Evolutionary conservation across 768 basidiomycete genomes (phyloP).

Genomic region (Floccularia luteovirens): DNA sequence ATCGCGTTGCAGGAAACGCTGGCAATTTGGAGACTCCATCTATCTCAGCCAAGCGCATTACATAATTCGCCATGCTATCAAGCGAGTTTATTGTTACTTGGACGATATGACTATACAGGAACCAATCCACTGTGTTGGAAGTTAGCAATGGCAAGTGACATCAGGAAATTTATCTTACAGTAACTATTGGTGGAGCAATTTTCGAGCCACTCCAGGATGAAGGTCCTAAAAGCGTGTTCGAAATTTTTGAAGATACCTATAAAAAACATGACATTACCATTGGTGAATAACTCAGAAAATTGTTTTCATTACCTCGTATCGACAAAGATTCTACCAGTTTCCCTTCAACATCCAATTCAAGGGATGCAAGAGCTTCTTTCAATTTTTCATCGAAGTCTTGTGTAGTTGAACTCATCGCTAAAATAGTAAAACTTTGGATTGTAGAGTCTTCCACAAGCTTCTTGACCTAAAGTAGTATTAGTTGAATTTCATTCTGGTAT

Average conservation of each 20-base stretch:
- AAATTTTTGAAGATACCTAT: constrained; percentile 34
- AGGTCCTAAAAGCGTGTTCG: constrained; percentile 26
- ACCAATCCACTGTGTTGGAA: constrained; percentile 46
- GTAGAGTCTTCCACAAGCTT: constrained; percentile 36
- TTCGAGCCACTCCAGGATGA: constrained; percentile 39
- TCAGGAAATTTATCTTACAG: constrained; percentile 28
- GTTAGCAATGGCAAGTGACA: constrained; percentile 2
- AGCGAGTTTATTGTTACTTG: constrained; percentile 31
- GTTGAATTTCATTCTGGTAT: constrained; percentile 1
- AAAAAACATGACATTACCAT: constrained; percentile 5
- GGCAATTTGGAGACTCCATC: constrained; percentile 21
- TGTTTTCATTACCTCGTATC: constrained; percentile 31
- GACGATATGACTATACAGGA: constrained; percentile 37
- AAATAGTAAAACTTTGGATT: constrained; percentile 31
- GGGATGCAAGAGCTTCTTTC: constrained; percentile 23
- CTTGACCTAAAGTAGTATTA: constrained; percentile 29
- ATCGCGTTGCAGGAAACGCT: constrained; percentile 12
- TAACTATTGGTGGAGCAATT: constrained; percentile 30
- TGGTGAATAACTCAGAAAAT: background rate
- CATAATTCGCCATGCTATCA: constrained; percentile 23
- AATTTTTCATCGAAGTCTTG: constrained; percentile 57
- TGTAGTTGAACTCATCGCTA: constrained; percentile 41
- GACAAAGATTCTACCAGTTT: constrained; percentile 39
- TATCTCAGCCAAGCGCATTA: constrained; percentile 18
- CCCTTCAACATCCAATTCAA: constrained; percentile 51